These are phyloP conservation scores for Heimioporus sp. DNA, from an alignment of 768 basidiomycete genomes.

Conservation along the genomic window DNA sequence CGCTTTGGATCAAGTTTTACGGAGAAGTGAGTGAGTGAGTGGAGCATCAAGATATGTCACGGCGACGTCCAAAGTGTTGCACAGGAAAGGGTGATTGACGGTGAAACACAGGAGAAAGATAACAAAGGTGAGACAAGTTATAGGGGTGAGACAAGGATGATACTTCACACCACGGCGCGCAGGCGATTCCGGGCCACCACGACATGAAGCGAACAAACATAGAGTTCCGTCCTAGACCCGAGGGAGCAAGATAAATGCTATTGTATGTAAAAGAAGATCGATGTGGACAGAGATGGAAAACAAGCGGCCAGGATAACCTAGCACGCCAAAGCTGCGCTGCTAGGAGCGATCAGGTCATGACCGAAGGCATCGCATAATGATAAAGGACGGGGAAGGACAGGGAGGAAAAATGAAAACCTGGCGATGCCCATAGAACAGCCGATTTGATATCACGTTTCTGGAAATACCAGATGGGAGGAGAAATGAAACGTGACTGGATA, in stretches of 20 bases:
- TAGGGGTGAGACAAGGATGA: constrained; percentile 12
- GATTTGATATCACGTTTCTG: constrained; percentile 34
- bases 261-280: constrained; percentile 33
- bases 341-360: constrained; percentile 30
- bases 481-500: too few species aligned
- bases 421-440: constrained; percentile 31
- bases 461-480: constrained; percentile 22
- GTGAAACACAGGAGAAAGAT: constrained; percentile 21
- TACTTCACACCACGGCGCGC: constrained; percentile 13
- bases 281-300: constrained; percentile 22
- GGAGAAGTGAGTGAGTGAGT: constrained; percentile 2
- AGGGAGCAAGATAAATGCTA: constrained; percentile 12
- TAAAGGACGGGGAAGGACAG: constrained; percentile 19
- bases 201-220: constrained; percentile 25
- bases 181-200: constrained; percentile 17
- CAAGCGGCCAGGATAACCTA: constrained; percentile 14
- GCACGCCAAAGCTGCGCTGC: constrained; percentile 21
- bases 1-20: too few species aligned
- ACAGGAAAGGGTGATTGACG: constrained; percentile 11
- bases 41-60: neutral
- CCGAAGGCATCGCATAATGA: constrained; percentile 29
- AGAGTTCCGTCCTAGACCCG: constrained; percentile 33
- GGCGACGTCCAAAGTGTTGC: neutral
- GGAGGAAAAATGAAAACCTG: constrained; percentile 23
- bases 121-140: neutral